Conservation (phyloP, 306 rosid genomes). For the Cicer pinnatifidum region DNA sequence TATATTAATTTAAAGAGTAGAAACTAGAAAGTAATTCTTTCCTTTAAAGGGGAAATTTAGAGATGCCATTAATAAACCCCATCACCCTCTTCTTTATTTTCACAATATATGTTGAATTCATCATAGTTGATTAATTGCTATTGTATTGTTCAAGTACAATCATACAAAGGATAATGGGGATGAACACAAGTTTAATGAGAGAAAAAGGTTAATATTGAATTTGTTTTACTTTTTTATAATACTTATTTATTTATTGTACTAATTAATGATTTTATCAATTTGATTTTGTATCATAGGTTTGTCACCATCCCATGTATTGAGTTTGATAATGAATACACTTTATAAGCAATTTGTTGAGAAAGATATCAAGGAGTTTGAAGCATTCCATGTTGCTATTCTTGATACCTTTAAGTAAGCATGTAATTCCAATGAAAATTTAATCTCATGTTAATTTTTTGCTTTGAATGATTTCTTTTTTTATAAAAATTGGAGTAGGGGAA, state of each 20-base stretch:
- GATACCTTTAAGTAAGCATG: slow-evolving; percentile 61
- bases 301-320: slow-evolving; percentile 43
- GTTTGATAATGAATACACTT: slow-evolving; percentile 31
- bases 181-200: slow-evolving; percentile 47
- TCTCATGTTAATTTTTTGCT: background rate
- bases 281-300: slow-evolving; percentile 49
- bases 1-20: background rate
- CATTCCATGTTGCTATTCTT: slow-evolving; percentile 57
- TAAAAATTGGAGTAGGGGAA: no score
- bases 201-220: slow-evolving; percentile 50
- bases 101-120: slow-evolving; percentile 7
- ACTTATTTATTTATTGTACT: background rate
- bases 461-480: no score
- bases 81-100: slow-evolving; percentile 1
- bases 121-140: slow-evolving; percentile 27
- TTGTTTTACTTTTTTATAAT: background rate
- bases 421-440: background rate
- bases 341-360: slow-evolving; percentile 42
- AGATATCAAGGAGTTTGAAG: slow-evolving; percentile 36
- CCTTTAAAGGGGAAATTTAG: slow-evolving; percentile 45
- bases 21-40: slow-evolving; percentile 51
- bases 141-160: slow-evolving; percentile 5
- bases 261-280: slow-evolving; percentile 7
- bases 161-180: slow-evolving; percentile 48
- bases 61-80: slow-evolving; percentile 34